Percentiles rank a stretch among this genome's conserved stretches.
Conservation (phyloP, 2,329 filamentous ascomycete genomes). For the Fonsecaea erecta region DNA sequence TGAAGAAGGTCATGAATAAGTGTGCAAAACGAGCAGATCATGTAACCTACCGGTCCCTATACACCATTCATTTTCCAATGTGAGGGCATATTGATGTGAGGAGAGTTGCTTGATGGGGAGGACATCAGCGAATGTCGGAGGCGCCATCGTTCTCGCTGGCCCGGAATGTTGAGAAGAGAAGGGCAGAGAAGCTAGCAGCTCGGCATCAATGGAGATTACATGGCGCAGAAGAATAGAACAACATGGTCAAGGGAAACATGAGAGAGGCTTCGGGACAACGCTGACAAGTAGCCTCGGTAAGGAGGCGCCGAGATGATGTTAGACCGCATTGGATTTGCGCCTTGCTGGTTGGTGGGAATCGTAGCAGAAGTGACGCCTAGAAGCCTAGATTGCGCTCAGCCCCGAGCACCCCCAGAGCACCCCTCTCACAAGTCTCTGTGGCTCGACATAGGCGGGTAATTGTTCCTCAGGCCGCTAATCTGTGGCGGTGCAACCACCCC, state of each 20-base stretch:
- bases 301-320: neutral
- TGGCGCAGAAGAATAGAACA: neutral
- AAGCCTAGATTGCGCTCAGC: neutral
- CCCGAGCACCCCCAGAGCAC: neutral
- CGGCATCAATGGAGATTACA: neutral
- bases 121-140: constrained; percentile 36
- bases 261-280: neutral
- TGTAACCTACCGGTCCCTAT: constrained; percentile 63
- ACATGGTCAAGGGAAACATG: neutral
- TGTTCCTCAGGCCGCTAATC: constrained; percentile 3
- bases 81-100: constrained; percentile 63
- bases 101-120: constrained; percentile 40
- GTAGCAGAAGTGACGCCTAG: neutral
- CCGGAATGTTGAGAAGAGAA: neutral
- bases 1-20: constrained; percentile 41
- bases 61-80: constrained; percentile 64
- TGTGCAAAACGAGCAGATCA: constrained; percentile 5
- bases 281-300: constrained; percentile 16
- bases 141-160: constrained; percentile 16
- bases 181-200: neutral
- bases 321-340: neutral
- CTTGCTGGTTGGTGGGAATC: neutral
- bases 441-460: constrained; percentile 3
- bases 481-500: constrained; percentile 6
- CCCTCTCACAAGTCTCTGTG: neutral